phyloP scores from a whole-genome alignment of 2,329 filamentous ascomycete genomes.

The Claviceps sp. region DNA sequence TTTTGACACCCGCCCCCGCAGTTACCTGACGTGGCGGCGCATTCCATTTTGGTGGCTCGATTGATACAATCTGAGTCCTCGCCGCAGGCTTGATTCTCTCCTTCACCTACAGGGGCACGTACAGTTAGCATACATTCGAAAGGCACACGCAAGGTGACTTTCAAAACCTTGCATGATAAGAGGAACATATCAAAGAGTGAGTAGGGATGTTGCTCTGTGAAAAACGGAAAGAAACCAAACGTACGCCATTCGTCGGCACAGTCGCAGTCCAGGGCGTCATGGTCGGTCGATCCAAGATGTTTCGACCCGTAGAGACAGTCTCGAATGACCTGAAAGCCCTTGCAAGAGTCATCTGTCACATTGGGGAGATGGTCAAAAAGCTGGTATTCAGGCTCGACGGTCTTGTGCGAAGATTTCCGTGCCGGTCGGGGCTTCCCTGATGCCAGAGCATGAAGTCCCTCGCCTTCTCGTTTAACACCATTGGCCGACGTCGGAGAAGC shows the following conservation, averaged over 20 bases:
- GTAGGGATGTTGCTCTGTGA: slow-evolving; percentile 1
- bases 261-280: slow-evolving; percentile 85
- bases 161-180: neutral
- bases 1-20: slow-evolving; percentile 86
- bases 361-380: slow-evolving; percentile 68
- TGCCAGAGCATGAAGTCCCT: slow-evolving; percentile 32
- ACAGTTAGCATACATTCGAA: neutral
- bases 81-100: slow-evolving; percentile 72
- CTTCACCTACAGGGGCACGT: slow-evolving; percentile 31
- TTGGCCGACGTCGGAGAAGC: slow-evolving; percentile 31
- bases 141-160: too few relatives aligned
- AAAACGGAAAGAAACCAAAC: slow-evolving; percentile 21
- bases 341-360: slow-evolving; percentile 61
- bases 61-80: slow-evolving; percentile 99
- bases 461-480: slow-evolving; percentile 25
- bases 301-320: slow-evolving; percentile 88
- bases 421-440: slow-evolving; percentile 52
- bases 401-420: slow-evolving; percentile 58
- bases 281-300: slow-evolving; percentile 79
- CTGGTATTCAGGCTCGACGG: slow-evolving; percentile 44
- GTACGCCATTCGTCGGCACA: slow-evolving; percentile 91
- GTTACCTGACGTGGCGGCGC: slow-evolving; percentile 61
- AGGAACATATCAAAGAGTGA: neutral
- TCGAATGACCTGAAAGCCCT: slow-evolving; percentile 66
- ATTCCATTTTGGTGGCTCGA: slow-evolving; percentile 95